Percentiles rank a stretch among this genome's conserved stretches.
phyloP scores from a whole-genome alignment of 2,329 filamentous ascomycete species.

The Cladosporium halotolerans region DNA sequence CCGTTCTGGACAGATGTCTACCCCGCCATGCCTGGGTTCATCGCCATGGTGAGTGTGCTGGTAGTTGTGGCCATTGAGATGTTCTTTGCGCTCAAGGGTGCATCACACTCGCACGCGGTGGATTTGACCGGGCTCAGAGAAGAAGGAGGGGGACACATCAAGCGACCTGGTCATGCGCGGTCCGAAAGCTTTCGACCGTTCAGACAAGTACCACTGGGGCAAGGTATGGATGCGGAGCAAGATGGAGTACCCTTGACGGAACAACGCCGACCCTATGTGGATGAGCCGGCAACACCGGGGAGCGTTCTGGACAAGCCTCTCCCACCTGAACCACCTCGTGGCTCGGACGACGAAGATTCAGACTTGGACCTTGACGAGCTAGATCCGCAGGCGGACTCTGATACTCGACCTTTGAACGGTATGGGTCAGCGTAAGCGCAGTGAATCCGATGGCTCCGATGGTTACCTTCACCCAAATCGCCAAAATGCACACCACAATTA shows the following conservation, averaged over 20 bases:
- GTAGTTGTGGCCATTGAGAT: constrained; percentile 82
- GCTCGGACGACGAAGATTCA: constrained; percentile 23
- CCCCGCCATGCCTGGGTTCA: constrained; percentile 69
- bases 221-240: constrained; percentile 2
- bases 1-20: constrained; percentile 75
- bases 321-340: constrained; percentile 20
- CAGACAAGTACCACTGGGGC: constrained; percentile 20
- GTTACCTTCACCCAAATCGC: constrained; percentile 12
- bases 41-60: constrained; percentile 77
- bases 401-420: constrained; percentile 22
- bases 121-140: constrained; percentile 26
- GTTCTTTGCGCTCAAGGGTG: constrained; percentile 69
- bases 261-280: constrained; percentile 18
- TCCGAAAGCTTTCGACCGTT: constrained; percentile 25
- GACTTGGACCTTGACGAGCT: constrained; percentile 32
- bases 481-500: constrained; percentile 13
- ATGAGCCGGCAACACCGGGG: constrained; percentile 9
- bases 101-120: constrained; percentile 51
- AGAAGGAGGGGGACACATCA: constrained; percentile 16
- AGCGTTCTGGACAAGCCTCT: constrained; percentile 27
- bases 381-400: constrained; percentile 20
- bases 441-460: constrained; percentile 5
- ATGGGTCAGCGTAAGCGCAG: constrained; percentile 10
- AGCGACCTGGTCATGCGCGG: constrained; percentile 13
- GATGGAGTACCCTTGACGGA: constrained; percentile 15